Evolutionary conservation across 2,329 filamentous ascomycete species (phyloP).

Genomic region (Trichoderma harzianum): DNA sequence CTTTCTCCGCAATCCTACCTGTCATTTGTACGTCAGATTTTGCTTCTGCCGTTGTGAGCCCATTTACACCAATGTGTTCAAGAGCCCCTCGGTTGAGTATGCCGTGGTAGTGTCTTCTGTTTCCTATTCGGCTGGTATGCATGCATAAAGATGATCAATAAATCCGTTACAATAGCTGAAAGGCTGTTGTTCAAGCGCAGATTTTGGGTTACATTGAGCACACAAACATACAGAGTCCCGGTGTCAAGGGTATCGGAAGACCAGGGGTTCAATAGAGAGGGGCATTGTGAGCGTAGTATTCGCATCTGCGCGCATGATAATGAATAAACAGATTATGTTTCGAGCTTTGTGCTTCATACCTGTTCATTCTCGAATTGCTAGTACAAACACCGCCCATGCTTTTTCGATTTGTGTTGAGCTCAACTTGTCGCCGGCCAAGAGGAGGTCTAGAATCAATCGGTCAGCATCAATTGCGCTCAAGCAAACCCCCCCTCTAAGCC

Average conservation of each 20-base stretch:
- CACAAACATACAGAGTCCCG: background rate
- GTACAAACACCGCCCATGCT: background rate
- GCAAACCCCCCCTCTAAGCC: background rate
- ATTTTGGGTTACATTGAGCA: constrained; percentile 6
- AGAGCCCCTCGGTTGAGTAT: background rate
- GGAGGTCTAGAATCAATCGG: background rate
- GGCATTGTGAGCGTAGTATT: background rate
- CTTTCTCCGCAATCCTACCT: background rate
- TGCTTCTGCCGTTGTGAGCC: background rate
- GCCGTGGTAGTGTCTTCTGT: background rate
- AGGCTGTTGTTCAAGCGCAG: background rate
- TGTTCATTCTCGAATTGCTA: background rate
- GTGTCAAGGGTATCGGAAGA: constrained; percentile 11
- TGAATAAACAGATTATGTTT: background rate
- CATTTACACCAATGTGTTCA: background rate
- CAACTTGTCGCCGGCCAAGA: background rate
- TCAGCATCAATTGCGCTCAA: background rate
- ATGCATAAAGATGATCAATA: background rate
- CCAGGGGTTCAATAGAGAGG: background rate
- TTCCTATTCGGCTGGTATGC: background rate
- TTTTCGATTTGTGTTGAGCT: background rate
- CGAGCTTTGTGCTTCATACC: background rate
- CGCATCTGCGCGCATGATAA: background rate
- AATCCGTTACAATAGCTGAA: background rate
- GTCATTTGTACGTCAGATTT: constrained; percentile 8